A percentile compares a stretch with the other conserved stretches of the same genome.
Conservation (phyloP, 495 filamentous ascomycete genomes). For the Achaetomiella virescens region DNA sequence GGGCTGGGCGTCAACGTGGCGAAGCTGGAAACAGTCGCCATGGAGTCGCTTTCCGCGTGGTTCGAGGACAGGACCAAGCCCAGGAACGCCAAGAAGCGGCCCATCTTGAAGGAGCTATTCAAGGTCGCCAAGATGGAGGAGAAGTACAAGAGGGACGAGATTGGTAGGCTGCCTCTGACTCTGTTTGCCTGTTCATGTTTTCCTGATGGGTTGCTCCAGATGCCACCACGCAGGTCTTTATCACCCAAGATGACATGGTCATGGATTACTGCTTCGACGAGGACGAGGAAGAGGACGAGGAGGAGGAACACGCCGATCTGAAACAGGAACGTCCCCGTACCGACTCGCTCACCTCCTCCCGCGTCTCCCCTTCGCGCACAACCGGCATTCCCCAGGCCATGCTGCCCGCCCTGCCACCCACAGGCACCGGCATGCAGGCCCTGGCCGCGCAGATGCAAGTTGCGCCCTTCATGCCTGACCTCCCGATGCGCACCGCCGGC, state of each 20-base stretch:
- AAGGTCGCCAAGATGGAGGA: constrained; percentile 60
- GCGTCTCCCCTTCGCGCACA: constrained; percentile 23
- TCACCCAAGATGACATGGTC: constrained; percentile 32
- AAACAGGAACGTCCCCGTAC: background rate
- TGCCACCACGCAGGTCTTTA: constrained; percentile 33
- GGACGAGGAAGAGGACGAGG: constrained; percentile 32
- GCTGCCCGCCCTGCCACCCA: constrained; percentile 16
- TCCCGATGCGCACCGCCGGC: constrained; percentile 19
- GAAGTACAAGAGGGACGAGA: constrained; percentile 50
- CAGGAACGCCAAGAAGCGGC: constrained; percentile 37
- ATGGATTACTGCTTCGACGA: constrained; percentile 27
- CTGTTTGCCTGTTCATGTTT: background rate
- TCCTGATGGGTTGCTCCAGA: constrained; percentile 26
- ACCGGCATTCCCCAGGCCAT: constrained; percentile 19
- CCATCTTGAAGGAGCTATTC: constrained; percentile 58
- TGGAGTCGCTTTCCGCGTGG: constrained; percentile 40
- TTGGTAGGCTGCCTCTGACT: constrained; percentile 43
- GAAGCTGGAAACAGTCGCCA: constrained; percentile 42
- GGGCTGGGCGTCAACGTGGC: constrained; percentile 36
- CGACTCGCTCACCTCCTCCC: constrained; percentile 9
- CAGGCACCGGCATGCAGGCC: constrained; percentile 23
- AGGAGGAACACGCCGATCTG: constrained; percentile 1
- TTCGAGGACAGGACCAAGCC: constrained; percentile 40
- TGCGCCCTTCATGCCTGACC: constrained; percentile 25
- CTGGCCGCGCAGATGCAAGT: constrained; percentile 26